Evolutionary conservation across 306 rosid species (phyloP), one percentile per base, ranked within the genome.

Genomic region (Begonia masoniana): DNA sequence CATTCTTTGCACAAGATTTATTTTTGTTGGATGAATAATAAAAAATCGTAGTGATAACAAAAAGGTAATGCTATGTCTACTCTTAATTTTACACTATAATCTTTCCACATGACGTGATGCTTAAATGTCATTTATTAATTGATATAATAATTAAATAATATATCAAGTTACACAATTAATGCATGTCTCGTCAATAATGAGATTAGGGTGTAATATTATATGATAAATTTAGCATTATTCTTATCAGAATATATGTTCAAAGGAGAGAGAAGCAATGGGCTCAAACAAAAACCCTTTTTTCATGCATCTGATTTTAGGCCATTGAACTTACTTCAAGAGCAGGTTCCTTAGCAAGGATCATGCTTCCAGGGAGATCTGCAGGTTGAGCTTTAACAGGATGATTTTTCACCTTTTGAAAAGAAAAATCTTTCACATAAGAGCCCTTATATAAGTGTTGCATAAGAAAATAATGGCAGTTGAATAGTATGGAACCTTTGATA

Each of bases 371-470:
- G 58, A 63, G 86, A 60, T 92, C 96, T 10, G 77, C 68, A 45
- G 86, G 77, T 70, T 92, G 96, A 71, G 95, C 63, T 82, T 92
- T 86, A 47, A 92, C 92, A 0, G 99, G 99, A 68, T 86, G 99
- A 57, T 64, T 83, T 78, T 86, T 92, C 2, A 86, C 88, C 99
- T 92, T 52, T 10, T 62, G 48, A 50, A 56, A 12, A 16, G 39
- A 9, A 31, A 31, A 31, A 31, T 31, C 9, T 31, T 31, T 7
- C 8, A 13, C 1, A 23, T 15, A 15, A 46, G 17, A 43, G 43
- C 15, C 49, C 4, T 10, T 10, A 41, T 10, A 54, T 26, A 50
- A 19, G 41, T 1, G 41, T 8, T 15, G 42, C 19, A 4, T 15
- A 15, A 48, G 15, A 50, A 10, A 31, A 50, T 15, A 6, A 50